Evolutionary conservation across 2,329 filamentous ascomycete species (phyloP), one percentile per base, ranked within the genome.

Genomic region (Magnaporthales sp.): DNA sequence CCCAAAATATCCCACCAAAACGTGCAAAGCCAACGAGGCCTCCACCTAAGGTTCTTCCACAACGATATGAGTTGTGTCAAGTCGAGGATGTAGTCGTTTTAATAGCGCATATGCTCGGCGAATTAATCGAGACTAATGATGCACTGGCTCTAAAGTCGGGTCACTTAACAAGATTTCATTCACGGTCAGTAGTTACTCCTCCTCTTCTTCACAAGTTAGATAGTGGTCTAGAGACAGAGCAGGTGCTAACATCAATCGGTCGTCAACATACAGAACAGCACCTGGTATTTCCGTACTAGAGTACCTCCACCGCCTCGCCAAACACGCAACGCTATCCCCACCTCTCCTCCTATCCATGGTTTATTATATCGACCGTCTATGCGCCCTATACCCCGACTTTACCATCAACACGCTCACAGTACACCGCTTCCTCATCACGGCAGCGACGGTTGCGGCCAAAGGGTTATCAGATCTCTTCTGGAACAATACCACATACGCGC

Each of bases 261-360:
- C 63, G 19, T 46, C 67, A 31, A 27, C 26, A 32, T 61, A 15
- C 66, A 86, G 84, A 70, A 87, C 85, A 3, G 79, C 95, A 1
- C 95, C 95, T 8, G 93, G 91, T 65, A 99, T 99, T 68, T 97
- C 93, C 29, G 94, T 99, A 32, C 84, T 90, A 69, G 95, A 99
- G 76, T 99, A 99, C 75, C 85, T 99, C 46, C 91, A 95, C 73
- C 89, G 95, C 69, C 83, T 99, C 67, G 95, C 96, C 27, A 92
- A 93, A 68, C 95, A 99, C 76, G 95, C 95, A 29, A 97, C 94
- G 0, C 84, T 99, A 3, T 93, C 92, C 7, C 93, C 95, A 13
- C 94, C 95, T 0, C 90, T 99, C 64, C 84, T 99, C n/a, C 86
- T 99, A 46, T 95, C 93, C 72, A 98, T 99, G 92, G 95, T 99